Evolutionary conservation across 23 red algal genomes (phyloP), one percentile per base, ranked within the genome.

Genomic region (Gracilaria domingensis): DNA sequence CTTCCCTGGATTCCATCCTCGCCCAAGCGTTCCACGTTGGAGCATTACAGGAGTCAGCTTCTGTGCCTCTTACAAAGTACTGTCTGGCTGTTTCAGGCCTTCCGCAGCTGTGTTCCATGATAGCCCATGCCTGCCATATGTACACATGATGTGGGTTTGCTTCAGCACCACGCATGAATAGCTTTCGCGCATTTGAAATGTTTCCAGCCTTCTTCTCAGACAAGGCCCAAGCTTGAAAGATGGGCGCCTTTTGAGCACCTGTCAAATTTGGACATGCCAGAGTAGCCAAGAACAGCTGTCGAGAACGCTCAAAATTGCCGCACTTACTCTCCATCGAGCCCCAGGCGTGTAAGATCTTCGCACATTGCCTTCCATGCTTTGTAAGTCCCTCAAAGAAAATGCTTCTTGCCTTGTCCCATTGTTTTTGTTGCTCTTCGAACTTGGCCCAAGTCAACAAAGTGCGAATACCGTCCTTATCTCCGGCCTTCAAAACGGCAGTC

Each of bases 101-200:
- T n/a, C 88, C 53, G 24, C 56, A 59, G 7, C 65, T 57, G 13
- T 83, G 66, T 71, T 98, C 96, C 82, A 98, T 83, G 47, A 94
- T 90, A 11, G 88, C 96, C 91, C 93, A 98, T 20, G 96, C 96
- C 61, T 95, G 91, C 92, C 92, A 98, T 2, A 98, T 93, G 56
- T 92, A 93, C 24, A 74, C 91, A 85, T 98, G 91, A 8, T 78
- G 4, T 16, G 96, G 86, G 73, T 95, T 93, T 25, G 88, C 88
- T 18, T 91, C 83, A 11, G 85, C 85, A 60, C 92, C 96, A 1
- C 81, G 78, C 18, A 35, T 66, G 67, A 98, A 92, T n/a, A 98
- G 90, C 57, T 82, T 76, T 30, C 91, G 33, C 13, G 96, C 96
- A 42, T 47, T 42, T 34, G 65, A 83, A 42, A 87, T 90, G 72